These are phyloP conservation scores for Salix suchowensis DNA, from an alignment of 345 rosid species.

Conservation along the genomic window DNA sequence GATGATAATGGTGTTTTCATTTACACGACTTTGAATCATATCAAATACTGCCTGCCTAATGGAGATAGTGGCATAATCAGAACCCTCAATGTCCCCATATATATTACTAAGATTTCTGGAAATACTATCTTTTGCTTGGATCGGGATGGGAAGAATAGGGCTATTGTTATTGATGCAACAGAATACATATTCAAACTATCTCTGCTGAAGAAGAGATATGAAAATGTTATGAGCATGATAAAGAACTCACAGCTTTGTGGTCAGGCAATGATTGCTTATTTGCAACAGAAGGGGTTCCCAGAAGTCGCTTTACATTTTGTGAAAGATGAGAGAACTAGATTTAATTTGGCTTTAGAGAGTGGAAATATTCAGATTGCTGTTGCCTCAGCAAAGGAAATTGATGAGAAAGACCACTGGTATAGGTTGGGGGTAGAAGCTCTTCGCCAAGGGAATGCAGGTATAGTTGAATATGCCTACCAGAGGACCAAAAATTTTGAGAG, in stretches of 20 bases:
- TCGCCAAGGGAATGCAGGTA: constrained; percentile 90
- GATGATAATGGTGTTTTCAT: constrained; percentile 91
- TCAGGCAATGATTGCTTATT: constrained; percentile 91
- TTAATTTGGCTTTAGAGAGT: constrained; percentile 89
- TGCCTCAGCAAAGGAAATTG: constrained; percentile 92
- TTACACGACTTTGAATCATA: constrained; percentile 80
- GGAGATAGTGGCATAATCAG: constrained; percentile 82
- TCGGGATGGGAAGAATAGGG: constrained; percentile 76
- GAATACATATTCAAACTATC: constrained; percentile 88
- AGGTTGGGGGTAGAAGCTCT: constrained; percentile 95
- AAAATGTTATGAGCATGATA: constrained; percentile 94
- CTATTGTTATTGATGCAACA: constrained; percentile 66
- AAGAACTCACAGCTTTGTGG: constrained; percentile 92
- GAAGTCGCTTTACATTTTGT: constrained; percentile 98
- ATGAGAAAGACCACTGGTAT: constrained; percentile 93
- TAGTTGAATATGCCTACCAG: constrained; percentile 95
- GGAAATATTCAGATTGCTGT: constrained; percentile 94
- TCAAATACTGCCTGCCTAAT: constrained; percentile 91
- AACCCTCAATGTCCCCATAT: constrained; percentile 82
- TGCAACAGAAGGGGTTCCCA: constrained; percentile 96
- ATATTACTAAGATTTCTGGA: constrained; percentile 71
- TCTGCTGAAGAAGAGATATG: constrained; percentile 71
- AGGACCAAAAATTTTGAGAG: constrained; percentile 96
- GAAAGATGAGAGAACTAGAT: constrained; percentile 89
- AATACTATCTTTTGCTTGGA: constrained; percentile 74